Conservation (phyloP, 371 early-diverging fungal genomes). For the Nematocida ironsii region DNA sequence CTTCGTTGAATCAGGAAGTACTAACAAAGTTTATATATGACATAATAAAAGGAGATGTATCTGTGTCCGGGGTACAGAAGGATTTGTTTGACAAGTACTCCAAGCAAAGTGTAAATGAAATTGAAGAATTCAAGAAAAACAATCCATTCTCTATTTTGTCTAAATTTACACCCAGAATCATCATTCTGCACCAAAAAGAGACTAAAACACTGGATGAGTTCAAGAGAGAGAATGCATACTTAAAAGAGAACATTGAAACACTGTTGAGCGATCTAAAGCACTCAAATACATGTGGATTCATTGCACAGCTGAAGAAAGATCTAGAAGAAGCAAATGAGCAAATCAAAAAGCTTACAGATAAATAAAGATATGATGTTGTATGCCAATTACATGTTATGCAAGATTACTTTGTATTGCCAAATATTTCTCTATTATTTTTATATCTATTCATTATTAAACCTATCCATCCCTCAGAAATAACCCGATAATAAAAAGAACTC, state of each 20-base stretch:
- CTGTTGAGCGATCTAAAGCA: constrained; percentile 38
- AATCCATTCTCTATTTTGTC: constrained; percentile 22
- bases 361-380: constrained; percentile 12
- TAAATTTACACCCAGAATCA: constrained; percentile 30
- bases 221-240: constrained; percentile 22
- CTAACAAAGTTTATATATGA: constrained; percentile 22
- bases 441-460: too few species aligned
- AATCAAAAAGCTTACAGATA: constrained; percentile 1
- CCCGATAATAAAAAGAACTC: too few species aligned
- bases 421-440: too few species aligned
- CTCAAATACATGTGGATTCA: constrained; percentile 15
- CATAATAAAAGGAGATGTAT: constrained; percentile 25
- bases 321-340: constrained; percentile 11
- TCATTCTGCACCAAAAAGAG: constrained; percentile 36
- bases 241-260: constrained; percentile 40
- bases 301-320: constrained; percentile 30
- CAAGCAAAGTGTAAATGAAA: constrained; percentile 20
- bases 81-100: constrained; percentile 33
- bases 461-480: too few species aligned
- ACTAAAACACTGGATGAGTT: constrained; percentile 31
- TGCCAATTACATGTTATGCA: background rate
- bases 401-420: too few species aligned
- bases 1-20: constrained; percentile 32
- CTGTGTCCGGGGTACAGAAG: constrained; percentile 27
- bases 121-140: constrained; percentile 34